phyloP scores from a whole-genome alignment of 2,329 filamentous ascomycete genomes.

The Acrocalymma vagum region DNA sequence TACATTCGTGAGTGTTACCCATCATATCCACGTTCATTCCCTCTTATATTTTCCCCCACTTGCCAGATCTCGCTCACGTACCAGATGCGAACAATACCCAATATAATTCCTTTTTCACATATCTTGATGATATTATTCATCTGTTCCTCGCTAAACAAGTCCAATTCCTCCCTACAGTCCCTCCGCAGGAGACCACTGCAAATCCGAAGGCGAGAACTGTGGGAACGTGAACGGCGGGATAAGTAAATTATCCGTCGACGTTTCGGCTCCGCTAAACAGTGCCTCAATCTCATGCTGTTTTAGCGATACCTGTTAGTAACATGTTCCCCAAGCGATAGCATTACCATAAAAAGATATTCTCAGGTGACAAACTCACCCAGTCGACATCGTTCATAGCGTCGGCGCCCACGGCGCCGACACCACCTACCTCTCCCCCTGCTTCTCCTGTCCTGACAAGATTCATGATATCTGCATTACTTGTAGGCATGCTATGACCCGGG shows the following conservation, averaged over 20 bases:
- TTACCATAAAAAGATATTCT: background rate
- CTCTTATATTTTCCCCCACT: too few relatives aligned
- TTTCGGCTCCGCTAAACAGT: slow-evolving; percentile 50
- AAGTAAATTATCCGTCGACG: slow-evolving; percentile 34
- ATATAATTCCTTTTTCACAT: too few relatives aligned
- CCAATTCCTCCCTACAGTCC: too few relatives aligned
- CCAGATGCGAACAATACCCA: too few relatives aligned
- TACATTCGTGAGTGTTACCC: too few relatives aligned
- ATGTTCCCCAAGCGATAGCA: too few relatives aligned
- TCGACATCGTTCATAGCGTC: slow-evolving; percentile 63
- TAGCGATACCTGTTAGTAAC: too few relatives aligned
- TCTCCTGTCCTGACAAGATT: too few relatives aligned
- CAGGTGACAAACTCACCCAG: slow-evolving; percentile 63
- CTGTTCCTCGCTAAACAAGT: too few relatives aligned
- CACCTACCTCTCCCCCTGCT: slow-evolving; percentile 1
- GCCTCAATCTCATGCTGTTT: slow-evolving; percentile 57
- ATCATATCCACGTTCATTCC: too few relatives aligned
- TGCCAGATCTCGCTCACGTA: too few relatives aligned
- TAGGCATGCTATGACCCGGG: background rate
- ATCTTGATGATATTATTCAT: too few relatives aligned
- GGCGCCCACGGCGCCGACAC: slow-evolving; percentile 12
- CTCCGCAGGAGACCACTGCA: slow-evolving; percentile 27
- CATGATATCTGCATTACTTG: background rate
- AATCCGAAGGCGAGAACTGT: slow-evolving; percentile 30
- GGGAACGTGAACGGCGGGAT: slow-evolving; percentile 48